Conservation (phyloP, 2,329 filamentous ascomycete species). For the Akanthomyces dipterigenus region DNA sequence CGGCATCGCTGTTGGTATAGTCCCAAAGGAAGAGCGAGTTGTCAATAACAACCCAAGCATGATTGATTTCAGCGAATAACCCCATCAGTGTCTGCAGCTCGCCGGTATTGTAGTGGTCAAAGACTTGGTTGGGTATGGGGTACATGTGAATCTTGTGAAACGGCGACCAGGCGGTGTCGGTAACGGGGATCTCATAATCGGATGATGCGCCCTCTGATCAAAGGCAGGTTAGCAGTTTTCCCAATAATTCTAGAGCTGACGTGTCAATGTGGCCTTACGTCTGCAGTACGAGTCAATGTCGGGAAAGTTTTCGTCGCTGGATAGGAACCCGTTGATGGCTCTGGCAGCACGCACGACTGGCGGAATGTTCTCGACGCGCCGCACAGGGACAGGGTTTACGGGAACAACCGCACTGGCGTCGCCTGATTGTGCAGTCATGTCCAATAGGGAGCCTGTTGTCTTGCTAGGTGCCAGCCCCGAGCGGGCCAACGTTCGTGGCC, state of each 20-base stretch:
- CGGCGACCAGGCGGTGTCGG: conserved; percentile 69
- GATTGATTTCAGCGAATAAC: conserved; percentile 86
- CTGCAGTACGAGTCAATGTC: conserved; percentile 84
- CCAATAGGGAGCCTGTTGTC: conserved; percentile 3
- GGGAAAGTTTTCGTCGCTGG: conserved; percentile 72
- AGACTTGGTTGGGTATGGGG: conserved; percentile 83
- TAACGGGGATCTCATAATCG: conserved; percentile 74
- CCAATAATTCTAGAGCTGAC: background rate
- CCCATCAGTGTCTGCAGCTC: conserved; percentile 92
- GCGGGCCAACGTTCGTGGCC: conserved; percentile 6
- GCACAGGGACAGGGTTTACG: conserved; percentile 32
- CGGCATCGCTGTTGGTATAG: conserved; percentile 86
- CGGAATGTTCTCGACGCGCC: conserved; percentile 44
- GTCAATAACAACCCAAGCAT: conserved; percentile 94
- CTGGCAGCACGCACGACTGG: conserved; percentile 74
- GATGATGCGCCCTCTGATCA: conserved; percentile 74
- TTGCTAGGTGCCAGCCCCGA: background rate
- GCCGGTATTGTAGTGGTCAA: conserved; percentile 84
- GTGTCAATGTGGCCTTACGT: conserved; percentile 52
- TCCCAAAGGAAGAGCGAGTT: conserved; percentile 97
- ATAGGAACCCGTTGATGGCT: conserved; percentile 74
- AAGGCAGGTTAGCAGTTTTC: conserved; percentile 20
- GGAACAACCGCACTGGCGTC: conserved; percentile 22
- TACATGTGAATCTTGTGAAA: conserved; percentile 85
- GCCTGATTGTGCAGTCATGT: conserved; percentile 5